Percentiles rank a stretch among this genome's conserved stretches.
Conservation (phyloP, 306 rosid genomes). For the Vigna trinervia region DNA sequence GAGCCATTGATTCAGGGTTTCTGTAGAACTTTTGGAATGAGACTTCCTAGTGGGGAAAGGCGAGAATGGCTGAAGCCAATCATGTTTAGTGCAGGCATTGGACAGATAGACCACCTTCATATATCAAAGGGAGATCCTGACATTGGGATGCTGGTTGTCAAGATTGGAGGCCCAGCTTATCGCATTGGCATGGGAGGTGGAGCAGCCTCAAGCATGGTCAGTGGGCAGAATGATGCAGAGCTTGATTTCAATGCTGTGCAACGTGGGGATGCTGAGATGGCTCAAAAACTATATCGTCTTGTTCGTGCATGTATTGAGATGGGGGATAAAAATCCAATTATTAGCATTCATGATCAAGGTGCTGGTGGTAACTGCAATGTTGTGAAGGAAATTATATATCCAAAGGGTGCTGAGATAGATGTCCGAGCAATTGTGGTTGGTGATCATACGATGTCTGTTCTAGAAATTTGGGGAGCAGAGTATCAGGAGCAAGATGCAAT, state of each 20-base stretch:
- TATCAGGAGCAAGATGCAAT: constrained; percentile 95
- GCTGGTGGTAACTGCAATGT: constrained; percentile 97
- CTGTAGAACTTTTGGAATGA: constrained; percentile 92
- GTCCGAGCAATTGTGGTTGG: constrained; percentile 79
- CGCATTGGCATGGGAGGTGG: constrained; percentile 97
- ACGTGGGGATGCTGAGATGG: constrained; percentile 97
- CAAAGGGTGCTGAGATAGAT: constrained; percentile 83
- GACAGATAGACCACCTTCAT: constrained; percentile 83
- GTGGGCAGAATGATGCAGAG: constrained; percentile 90
- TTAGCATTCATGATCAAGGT: constrained; percentile 94
- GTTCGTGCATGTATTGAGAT: constrained; percentile 95
- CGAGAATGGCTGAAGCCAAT: constrained; percentile 98
- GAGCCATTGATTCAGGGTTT: constrained; percentile 96
- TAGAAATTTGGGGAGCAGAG: constrained; percentile 98
- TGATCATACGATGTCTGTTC: constrained; percentile 87
- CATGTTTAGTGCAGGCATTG: constrained; percentile 94
- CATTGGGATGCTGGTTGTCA: constrained; percentile 88
- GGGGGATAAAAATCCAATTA: constrained; percentile 87
- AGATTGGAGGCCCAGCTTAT: constrained; percentile 96
- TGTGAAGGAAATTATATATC: constrained; percentile 88
- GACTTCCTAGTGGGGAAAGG: constrained; percentile 91
- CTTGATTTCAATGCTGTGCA: constrained; percentile 95
- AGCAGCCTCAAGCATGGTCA: constrained; percentile 94
- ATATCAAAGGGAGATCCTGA: constrained; percentile 86
- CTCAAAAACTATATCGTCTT: constrained; percentile 88